Conservation (phyloP, 148 eudicot genomes). For the Amaranthus palmeri region DNA sequence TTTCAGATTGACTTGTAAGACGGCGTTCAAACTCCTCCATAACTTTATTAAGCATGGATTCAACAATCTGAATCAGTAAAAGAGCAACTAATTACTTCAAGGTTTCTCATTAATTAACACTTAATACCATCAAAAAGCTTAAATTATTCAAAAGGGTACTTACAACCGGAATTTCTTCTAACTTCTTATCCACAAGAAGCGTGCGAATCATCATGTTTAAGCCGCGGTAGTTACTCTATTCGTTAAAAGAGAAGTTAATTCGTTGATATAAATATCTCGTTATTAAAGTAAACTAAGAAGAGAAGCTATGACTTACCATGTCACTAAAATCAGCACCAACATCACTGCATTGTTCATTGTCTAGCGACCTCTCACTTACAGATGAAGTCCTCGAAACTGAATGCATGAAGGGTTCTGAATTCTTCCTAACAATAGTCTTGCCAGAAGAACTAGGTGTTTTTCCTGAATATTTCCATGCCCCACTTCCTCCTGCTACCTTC, state of each 20-base stretch:
- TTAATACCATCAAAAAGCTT: background rate
- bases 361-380: constrained; percentile 48
- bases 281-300: constrained; percentile 4
- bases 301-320: constrained; percentile 39
- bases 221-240: constrained; percentile 47
- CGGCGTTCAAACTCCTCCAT: constrained; percentile 80
- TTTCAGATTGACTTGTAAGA: constrained; percentile 39
- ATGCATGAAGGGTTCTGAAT: constrained; percentile 63
- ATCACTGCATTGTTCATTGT: constrained; percentile 39
- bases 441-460: constrained; percentile 35
- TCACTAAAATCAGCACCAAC: constrained; percentile 43
- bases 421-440: constrained; percentile 53
- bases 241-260: constrained; percentile 5
- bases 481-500: constrained; percentile 70
- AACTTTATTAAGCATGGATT: constrained; percentile 58
- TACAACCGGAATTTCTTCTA: constrained; percentile 75
- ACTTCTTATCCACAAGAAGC: constrained; percentile 67
- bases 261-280: background rate
- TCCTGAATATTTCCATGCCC: constrained; percentile 57
- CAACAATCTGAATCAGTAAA: constrained; percentile 55
- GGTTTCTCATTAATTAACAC: background rate
- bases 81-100: background rate
- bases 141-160: constrained; percentile 25
- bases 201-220: constrained; percentile 58
- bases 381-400: constrained; percentile 57